Base-by-base conservation (phyloP, 352 stramenopile genomes). In the Pilasporangium apinafurcum region DNA sequence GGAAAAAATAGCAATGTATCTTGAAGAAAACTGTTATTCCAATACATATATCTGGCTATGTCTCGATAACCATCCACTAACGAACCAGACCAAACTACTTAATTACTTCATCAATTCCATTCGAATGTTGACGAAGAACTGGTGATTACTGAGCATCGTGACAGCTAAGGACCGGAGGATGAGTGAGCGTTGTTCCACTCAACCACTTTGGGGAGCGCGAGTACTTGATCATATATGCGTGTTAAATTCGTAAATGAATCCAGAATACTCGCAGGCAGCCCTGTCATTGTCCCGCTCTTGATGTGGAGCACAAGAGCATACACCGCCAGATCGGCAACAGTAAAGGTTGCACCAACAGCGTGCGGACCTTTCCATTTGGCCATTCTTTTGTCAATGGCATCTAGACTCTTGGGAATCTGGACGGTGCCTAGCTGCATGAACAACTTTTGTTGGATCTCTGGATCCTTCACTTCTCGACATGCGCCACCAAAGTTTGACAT, bases 321-420 rank as follows among this genome's bases (percentile, higher is more conserved):
- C 17, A 80, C 37, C 8, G 52, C 67, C 17, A 83, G 49, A 35
- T 83, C 69, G 2, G 66, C 66, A 6, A 83, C 44, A 0, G 53
- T 78, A 5, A 83, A 28, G 5, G 44, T 24, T 20, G 53, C 26
- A 4, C 48, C 56, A 5, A 59, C 46, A 16, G 54, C 55, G 25
- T 63, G 65, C 2, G 33, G 26, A 1, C 39, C 39, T 18, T 57
- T 49, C 42, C 60, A 78, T 1, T 52, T 29, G 8, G 31, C 41
- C 4, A 79, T 20, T 14, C 71, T 56, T 28, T 58, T 58, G 33
- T 84, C 62, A 10, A 84, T 26, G 8, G 48, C 50, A 1, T 33
- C 26, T 6, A 84, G 30, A 1, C 52, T 65, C 43, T 61, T 57
- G 8, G 56, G 56, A 8, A 81, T 52, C 12, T 55, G 48, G 14